Evolutionary conservation across 257 asterid species (phyloP).

Genomic region (Plectranthus barbatus): DNA sequence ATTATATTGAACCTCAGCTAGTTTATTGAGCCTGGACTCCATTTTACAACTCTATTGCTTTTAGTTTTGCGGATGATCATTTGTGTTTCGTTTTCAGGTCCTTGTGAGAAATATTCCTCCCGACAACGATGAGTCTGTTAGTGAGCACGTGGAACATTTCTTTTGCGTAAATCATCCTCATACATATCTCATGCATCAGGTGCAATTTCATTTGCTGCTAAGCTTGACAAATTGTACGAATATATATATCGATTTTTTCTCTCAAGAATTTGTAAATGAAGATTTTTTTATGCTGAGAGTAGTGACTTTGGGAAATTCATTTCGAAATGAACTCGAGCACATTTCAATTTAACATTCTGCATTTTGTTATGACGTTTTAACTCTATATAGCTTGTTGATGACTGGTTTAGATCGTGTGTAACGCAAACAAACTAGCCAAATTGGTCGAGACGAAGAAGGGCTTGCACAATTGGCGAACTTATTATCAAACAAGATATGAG

Average conservation of each 20-base stretch:
- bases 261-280: background rate
- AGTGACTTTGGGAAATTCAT: background rate
- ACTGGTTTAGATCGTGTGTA: conserved; percentile 61
- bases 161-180: conserved; percentile 86
- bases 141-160: conserved; percentile 93
- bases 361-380: background rate
- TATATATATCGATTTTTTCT: background rate
- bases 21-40: background rate
- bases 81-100: conserved; percentile 44
- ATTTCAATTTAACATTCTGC: background rate
- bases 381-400: conserved; percentile 2
- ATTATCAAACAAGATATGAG: conserved; percentile 75
- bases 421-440: conserved; percentile 62
- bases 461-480: conserved; percentile 68
- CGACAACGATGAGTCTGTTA: conserved; percentile 83
- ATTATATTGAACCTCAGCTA: no score
- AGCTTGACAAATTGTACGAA: background rate
- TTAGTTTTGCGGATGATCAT: background rate
- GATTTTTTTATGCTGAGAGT: background rate
- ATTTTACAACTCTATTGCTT: background rate
- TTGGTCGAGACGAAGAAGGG: conserved; percentile 70
- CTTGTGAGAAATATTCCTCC: conserved; percentile 95
- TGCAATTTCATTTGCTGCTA: conserved; percentile 11
- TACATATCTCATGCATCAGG: conserved; percentile 79
- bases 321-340: background rate